Evolutionary conservation across 352 stramenopile genomes (phyloP).

Genomic region (Pythium dissimile): DNA sequence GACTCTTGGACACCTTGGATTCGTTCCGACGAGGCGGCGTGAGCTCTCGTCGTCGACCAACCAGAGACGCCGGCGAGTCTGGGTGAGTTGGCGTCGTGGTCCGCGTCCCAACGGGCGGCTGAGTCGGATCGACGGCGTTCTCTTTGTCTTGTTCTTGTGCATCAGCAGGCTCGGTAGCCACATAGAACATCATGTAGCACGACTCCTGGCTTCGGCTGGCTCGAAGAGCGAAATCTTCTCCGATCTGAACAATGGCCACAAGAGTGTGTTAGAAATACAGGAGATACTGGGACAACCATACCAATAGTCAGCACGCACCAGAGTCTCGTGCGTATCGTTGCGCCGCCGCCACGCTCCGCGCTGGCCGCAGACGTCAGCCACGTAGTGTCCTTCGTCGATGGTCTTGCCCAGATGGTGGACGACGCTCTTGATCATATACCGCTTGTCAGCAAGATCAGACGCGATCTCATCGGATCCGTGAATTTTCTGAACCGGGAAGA

Average conservation of each 20-base stretch:
- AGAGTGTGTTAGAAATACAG: not conserved
- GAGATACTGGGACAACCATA: not conserved
- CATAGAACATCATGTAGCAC: conserved; percentile 89
- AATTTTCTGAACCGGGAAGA: conserved; percentile 22
- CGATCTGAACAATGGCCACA: conserved; percentile 38
- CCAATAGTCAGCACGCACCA: conserved; percentile 35
- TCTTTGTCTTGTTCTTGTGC: conserved; percentile 49
- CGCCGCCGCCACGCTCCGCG: conserved; percentile 60
- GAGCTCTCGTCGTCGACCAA: conserved; percentile 15
- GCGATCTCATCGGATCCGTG: not conserved
- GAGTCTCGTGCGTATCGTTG: conserved; percentile 80
- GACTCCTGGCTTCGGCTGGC: conserved; percentile 78
- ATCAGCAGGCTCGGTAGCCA: conserved; percentile 32
- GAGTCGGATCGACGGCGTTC: conserved; percentile 26
- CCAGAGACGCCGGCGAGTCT: conserved; percentile 17
- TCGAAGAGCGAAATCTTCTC: conserved; percentile 68
- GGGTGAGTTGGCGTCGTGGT: not conserved
- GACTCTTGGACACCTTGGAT: conserved; percentile 23
- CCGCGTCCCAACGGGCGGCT: not conserved
- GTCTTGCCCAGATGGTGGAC: conserved; percentile 80
- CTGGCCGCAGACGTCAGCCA: conserved; percentile 64
- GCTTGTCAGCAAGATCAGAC: not conserved
- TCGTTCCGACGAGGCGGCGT: conserved; percentile 12
- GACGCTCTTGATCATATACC: conserved; percentile 53
- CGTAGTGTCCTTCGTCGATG: conserved; percentile 83